phyloP scores from a whole-genome alignment of 2,329 filamentous ascomycete genomes.

The Fusarium paranaense region DNA sequence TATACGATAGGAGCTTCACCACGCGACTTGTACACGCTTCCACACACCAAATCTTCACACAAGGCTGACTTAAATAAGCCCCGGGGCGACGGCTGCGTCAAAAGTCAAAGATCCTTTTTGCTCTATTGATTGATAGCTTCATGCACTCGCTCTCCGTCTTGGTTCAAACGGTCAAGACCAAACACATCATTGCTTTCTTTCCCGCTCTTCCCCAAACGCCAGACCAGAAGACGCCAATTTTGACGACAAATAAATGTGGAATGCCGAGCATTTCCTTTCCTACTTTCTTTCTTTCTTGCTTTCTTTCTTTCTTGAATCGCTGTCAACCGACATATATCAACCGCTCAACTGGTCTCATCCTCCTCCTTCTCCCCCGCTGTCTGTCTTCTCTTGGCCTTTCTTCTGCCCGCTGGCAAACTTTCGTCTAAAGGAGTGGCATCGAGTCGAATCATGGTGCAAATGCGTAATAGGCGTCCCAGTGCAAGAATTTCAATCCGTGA shows the following conservation, averaged over 20 bases:
- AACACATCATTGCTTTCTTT: conserved; percentile 48
- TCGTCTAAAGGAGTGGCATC: conserved; percentile 41
- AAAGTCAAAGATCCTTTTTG: conserved; percentile 12
- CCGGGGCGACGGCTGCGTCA: neutral
- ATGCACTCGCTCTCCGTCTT: conserved; percentile 38
- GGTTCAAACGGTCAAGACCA: conserved; percentile 39
- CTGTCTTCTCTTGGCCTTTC: conserved; percentile 1
- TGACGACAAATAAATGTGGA: conserved; percentile 32
- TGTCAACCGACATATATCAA: neutral
- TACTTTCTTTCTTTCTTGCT: conserved; percentile 18
- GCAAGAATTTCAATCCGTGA: conserved; percentile 41
- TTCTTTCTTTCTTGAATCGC: conserved; percentile 10
- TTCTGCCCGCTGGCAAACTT: conserved; percentile 8
- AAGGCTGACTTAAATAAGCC: neutral
- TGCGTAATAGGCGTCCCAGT: conserved; percentile 37
- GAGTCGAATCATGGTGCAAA: conserved; percentile 38
- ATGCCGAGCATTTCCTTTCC: conserved; percentile 34
- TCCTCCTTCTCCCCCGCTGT: neutral
- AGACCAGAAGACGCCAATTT: conserved; percentile 45
- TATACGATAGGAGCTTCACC: conserved; percentile 15
- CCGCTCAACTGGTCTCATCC: conserved; percentile 3
- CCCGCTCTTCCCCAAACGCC: conserved; percentile 49
- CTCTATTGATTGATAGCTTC: conserved; percentile 42
- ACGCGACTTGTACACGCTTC: conserved; percentile 30
- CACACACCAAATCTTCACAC: neutral